A percentile compares a stretch with the other conserved stretches of the same genome.
phyloP scores from a whole-genome alignment of 495 filamentous ascomycete genomes.

The Podospora tetraspora region DNA sequence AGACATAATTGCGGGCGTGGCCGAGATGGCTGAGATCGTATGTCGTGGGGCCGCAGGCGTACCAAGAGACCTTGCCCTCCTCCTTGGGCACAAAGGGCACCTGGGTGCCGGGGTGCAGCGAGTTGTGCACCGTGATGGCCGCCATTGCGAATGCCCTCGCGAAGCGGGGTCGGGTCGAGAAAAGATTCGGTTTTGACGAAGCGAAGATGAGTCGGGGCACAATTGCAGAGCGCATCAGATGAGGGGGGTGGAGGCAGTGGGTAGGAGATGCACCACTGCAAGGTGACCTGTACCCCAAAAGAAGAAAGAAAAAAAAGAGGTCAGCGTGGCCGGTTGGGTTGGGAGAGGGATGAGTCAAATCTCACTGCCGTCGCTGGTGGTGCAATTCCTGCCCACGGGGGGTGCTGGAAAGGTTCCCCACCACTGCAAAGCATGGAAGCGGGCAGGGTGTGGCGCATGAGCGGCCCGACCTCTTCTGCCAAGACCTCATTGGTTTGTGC shows the following conservation, averaged over 20 bases:
- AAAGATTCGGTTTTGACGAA: conserved; percentile 26
- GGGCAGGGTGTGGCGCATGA: conserved; percentile 8
- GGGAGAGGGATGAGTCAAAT: conserved; percentile 25
- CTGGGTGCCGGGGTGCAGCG: conserved; percentile 63
- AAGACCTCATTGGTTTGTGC: neutral
- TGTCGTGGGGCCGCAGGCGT: conserved; percentile 87
- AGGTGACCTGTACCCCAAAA: neutral
- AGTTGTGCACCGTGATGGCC: conserved; percentile 67
- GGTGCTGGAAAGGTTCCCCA: conserved; percentile 10
- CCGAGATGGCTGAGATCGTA: conserved; percentile 90
- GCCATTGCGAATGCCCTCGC: conserved; percentile 34
- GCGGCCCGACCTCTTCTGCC: neutral
- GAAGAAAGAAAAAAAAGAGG: conserved; percentile 12
- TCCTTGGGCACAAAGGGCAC: conserved; percentile 73
- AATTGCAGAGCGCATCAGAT: conserved; percentile 22
- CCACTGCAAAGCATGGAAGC: neutral
- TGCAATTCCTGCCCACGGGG: conserved; percentile 12
- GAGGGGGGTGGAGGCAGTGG: neutral
- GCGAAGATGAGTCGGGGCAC: conserved; percentile 16
- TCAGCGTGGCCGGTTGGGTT: conserved; percentile 21
- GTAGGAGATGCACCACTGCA: neutral
- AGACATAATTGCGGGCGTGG: conserved; percentile 84
- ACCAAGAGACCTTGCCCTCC: conserved; percentile 74
- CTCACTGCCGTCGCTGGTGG: conserved; percentile 5
- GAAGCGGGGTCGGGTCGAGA: conserved; percentile 15